These are phyloP conservation scores for Ceratobasidium theobromae DNA, from an alignment of 1,284 basidiomycete species.

Conservation along the genomic window DNA sequence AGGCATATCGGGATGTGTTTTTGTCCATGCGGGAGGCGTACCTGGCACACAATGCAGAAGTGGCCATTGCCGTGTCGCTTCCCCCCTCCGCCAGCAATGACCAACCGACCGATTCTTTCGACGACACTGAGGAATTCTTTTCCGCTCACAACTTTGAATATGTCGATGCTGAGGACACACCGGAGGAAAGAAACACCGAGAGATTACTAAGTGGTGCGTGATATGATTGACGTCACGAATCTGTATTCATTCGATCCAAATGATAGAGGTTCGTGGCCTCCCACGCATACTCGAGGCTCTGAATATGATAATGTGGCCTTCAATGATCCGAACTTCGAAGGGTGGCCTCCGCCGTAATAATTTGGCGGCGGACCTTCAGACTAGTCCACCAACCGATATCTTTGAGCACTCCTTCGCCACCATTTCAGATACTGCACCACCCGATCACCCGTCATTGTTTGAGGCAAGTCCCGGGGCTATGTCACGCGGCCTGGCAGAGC, in stretches of 20 bases:
- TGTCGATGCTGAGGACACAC: constrained; percentile 48
- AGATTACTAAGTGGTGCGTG: constrained; percentile 14
- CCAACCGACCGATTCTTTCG: constrained; percentile 31
- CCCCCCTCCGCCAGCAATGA: constrained; percentile 29
- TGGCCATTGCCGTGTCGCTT: constrained; percentile 65
- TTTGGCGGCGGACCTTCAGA: not conserved
- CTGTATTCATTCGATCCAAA: not conserved
- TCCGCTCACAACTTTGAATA: constrained; percentile 73
- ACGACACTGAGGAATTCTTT: constrained; percentile 62
- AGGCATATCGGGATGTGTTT: constrained; percentile 38
- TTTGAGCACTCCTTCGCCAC: constrained; percentile 20
- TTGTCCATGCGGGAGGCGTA: constrained; percentile 32
- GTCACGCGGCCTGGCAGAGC: constrained; percentile 48
- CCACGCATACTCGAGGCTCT: constrained; percentile 71
- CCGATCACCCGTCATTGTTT: constrained; percentile 7
- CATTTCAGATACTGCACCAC: constrained; percentile 16
- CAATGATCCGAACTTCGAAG: constrained; percentile 51
- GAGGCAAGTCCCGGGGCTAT: not conserved
- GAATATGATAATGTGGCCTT: constrained; percentile 83
- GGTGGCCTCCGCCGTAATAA: constrained; percentile 1
- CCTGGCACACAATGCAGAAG: constrained; percentile 54
- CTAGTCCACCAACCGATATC: not conserved
- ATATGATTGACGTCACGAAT: not conserved
- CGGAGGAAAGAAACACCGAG: constrained; percentile 27
- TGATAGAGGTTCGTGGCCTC: constrained; percentile 58